Conservation (phyloP, 164 flowering plant genomes). For the Vitis amurensis region DNA sequence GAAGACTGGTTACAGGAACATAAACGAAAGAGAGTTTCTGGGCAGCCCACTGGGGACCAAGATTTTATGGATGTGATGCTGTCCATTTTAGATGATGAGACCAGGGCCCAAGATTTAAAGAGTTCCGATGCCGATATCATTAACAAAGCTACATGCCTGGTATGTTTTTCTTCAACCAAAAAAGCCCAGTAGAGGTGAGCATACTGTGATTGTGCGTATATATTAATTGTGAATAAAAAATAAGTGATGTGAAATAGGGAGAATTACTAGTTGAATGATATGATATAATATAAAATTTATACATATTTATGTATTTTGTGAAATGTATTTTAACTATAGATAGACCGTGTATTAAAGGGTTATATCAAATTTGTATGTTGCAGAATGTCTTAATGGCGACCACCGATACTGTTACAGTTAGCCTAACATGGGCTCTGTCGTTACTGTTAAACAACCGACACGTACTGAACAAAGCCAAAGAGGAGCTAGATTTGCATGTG, state of each 20-base stretch:
- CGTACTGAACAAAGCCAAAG: conserved; percentile 21
- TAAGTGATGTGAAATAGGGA: not conserved
- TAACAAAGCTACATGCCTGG: conserved; percentile 32
- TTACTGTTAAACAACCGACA: conserved; percentile 29
- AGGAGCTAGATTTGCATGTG: conserved; percentile 29
- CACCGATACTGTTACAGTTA: conserved; percentile 15
- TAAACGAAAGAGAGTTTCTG: not conserved
- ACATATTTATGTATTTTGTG: not conserved
- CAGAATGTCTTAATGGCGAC: conserved; percentile 14
- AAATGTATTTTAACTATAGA: too few relatives aligned
- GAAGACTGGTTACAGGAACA: conserved; percentile 36
- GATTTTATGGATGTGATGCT: conserved; percentile 33
- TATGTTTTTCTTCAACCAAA: not conserved
- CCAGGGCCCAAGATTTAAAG: not conserved
- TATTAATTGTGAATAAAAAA: not conserved
- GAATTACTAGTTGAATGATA: too few relatives aligned
- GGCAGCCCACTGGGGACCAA: conserved; percentile 6
- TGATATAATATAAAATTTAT: too few relatives aligned
- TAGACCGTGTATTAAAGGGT: too few relatives aligned
- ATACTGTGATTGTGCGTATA: too few relatives aligned
- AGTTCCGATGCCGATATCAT: conserved; percentile 17
- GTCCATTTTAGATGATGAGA: conserved; percentile 6
- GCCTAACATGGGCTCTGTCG: conserved; percentile 27
- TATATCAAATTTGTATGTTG: not conserved
- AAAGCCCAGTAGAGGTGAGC: not conserved